Evolutionary conservation across 257 asterid genomes (phyloP), one percentile per base, ranked within the genome.

Genomic region (Fraxinus pennsylvanica): DNA sequence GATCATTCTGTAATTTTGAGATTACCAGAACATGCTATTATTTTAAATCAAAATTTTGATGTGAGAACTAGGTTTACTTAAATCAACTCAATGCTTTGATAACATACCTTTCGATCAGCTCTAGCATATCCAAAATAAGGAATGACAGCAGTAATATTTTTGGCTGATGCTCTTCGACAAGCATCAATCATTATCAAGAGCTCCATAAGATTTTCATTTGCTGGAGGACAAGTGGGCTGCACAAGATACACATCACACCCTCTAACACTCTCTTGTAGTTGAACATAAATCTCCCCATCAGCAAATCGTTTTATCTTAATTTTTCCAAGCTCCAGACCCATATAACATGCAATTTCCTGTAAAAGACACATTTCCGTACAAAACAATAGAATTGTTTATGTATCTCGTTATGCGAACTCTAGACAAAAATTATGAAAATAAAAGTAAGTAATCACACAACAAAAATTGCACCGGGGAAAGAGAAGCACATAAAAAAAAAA

Each of bases 151-250:
- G 97, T 91, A 47, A 91, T 90, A 79, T 86, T 83, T 76, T 90
- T 91, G 71, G 97, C 97, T 17, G 97, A 91, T n/a, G 97, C 97
- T 78, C 97, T 82, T 77, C 95, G 90, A 86, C 97, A 91, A 57
- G 97, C 97, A 88, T 91, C 97, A 81, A 91, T 90, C 97, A 90
- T 91, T 80, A 91, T 85, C 85, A 82, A 80, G 78, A 91, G 92
- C 88, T 91, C 97, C 95, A 91, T 88, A 59, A 91, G 91, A 85
- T 91, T 90, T 78, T 91, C 97, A 86, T 91, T 91, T 29, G 93
- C 97, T 43, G 97, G 97, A 69, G 97, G 97, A 54, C 93, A 88
- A 15, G 97, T 90, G 36, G 97, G 97, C 75, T 91, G 97, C 81
- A 91, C 92, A 63, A 91, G 90, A 79, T 83, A 91, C 38, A 91